These are phyloP conservation scores for Amanita pallidorosea DNA, from an alignment of 768 basidiomycete species.

Conservation along the genomic window DNA sequence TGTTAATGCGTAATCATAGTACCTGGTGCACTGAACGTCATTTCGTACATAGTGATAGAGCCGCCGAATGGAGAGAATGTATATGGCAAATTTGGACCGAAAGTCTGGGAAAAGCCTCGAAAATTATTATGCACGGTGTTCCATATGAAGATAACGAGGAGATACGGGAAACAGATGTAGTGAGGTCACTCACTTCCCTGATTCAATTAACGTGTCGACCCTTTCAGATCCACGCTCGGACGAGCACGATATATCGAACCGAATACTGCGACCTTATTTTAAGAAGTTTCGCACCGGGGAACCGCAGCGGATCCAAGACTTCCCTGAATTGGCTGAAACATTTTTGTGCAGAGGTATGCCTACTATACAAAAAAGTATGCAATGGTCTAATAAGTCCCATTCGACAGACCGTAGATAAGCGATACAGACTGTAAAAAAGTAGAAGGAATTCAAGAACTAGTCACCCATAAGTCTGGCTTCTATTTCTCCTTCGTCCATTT, in stretches of 20 bases:
- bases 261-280: conserved; percentile 42
- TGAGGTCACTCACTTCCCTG: background rate
- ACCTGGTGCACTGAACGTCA: conserved; percentile 56
- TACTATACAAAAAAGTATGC: background rate
- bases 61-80: conserved; percentile 52
- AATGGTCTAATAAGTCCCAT: background rate
- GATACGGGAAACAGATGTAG: background rate
- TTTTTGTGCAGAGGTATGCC: conserved; percentile 39
- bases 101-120: conserved; percentile 27
- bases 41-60: conserved; percentile 32
- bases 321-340: conserved; percentile 44
- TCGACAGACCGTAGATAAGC: conserved; percentile 1
- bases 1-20: conserved; percentile 31
- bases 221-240: conserved; percentile 30
- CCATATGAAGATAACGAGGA: background rate
- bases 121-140: background rate
- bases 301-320: conserved; percentile 21
- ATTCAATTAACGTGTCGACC: conserved; percentile 14
- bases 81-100: conserved; percentile 57
- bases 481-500: conserved; percentile 48
- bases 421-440: conserved; percentile 1
- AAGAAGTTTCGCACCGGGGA: conserved; percentile 26
- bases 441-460: conserved; percentile 2
- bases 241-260: conserved; percentile 35
- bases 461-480: conserved; percentile 35